Base-by-base conservation (phyloP, 2,329 filamentous ascomycete species). In the Shiraia bambusicola region DNA sequence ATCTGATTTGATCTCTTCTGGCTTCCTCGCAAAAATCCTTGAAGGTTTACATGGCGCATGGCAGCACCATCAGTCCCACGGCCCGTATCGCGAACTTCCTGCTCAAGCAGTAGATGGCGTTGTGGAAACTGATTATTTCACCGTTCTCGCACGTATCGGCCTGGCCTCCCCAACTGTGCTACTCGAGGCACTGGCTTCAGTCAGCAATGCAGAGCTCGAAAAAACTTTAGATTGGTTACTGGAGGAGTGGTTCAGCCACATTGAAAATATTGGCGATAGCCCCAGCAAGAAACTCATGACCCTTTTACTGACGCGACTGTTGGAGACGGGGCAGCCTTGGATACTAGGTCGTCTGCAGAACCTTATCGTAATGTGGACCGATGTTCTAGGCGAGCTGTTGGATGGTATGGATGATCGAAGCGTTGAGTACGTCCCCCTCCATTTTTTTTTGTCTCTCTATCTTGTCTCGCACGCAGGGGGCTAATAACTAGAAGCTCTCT, bases 51-150 rank as follows among this genome's bases (percentile, higher is more conserved):
- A 67, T 24, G 65, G 60, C 35, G 62, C 63, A 25, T 66, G 61
- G 62, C 42, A 50, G 24, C 84, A 88, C 2, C 84, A 87, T 56
- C 84, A 94, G 64, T 88, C 87, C 0, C 87, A 87, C 0, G 92
- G 93, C 0, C 91, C 92, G 0, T 87, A 66, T 26, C 58, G 59
- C 12, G 63, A 88, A 58, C 79, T 79, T 17, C 86, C 79, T 52
- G 76, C 81, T 14, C 79, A 83, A 28, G 80, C 81, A 22, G 79
- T 96, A 25, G 85, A 86, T 55, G 82, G 83, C 10, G 78, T 90
- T 9, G 84, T 87, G 1, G 83, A 95, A 61, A 87, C 87, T 0
- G 88, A 95, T 62, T 95, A 95, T 65, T 86, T 95, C 60, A 80
- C 82, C 4, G 82, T 97, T 2, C 76, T 98, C 2, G 84, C 88